Percentiles rank a stretch among this genome's conserved stretches.
These are phyloP conservation scores for Saraca asoca DNA, from an alignment of 331 rosid species.

Conservation along the genomic window DNA sequence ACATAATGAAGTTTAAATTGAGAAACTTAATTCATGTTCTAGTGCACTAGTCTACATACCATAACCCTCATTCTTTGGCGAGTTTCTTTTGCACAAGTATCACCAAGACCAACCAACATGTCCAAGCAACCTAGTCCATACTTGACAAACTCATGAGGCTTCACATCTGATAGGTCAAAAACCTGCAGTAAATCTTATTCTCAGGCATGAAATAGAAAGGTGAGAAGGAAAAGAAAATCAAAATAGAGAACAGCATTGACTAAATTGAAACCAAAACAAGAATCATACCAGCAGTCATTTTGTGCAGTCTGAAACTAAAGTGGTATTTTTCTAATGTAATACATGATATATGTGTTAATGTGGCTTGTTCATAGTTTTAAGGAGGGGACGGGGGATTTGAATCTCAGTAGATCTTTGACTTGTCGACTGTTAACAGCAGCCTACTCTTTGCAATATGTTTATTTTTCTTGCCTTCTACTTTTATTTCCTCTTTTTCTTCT, in stretches of 20 bases:
- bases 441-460: neutral
- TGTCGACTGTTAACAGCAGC: neutral
- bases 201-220: constrained; percentile 17
- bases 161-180: constrained; percentile 82
- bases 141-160: constrained; percentile 86
- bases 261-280: constrained; percentile 2
- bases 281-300: constrained; percentile 10
- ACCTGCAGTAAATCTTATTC: constrained; percentile 57
- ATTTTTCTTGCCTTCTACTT: neutral
- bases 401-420: constrained; percentile 30
- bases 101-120: constrained; percentile 67
- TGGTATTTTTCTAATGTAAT: neutral
- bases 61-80: constrained; percentile 79
- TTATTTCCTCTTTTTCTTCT: too few relatives aligned
- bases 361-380: too few relatives aligned
- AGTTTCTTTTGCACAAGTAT: constrained; percentile 77
- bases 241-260: neutral
- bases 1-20: constrained; percentile 10
- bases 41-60: constrained; percentile 54
- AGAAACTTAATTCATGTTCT: constrained; percentile 11
- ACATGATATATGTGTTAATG: neutral
- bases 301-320: neutral
- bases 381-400: too few relatives aligned
- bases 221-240: neutral
- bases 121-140: constrained; percentile 88